Conservation (phyloP, 2,329 filamentous ascomycete genomes). For the Raffaelea albimanens region DNA sequence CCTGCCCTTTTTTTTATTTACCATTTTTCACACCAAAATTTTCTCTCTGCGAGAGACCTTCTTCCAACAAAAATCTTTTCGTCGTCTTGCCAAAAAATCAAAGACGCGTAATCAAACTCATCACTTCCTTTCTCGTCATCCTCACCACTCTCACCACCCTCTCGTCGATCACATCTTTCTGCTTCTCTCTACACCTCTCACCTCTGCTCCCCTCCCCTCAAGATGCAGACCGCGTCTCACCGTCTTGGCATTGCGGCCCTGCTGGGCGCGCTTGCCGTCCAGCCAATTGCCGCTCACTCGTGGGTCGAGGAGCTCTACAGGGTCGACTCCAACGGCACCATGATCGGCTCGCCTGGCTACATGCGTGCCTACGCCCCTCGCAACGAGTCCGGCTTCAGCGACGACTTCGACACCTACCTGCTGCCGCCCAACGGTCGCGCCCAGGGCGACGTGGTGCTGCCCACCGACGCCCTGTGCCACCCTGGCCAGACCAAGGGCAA, state of each 20-base stretch:
- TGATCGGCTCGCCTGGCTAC: slow-evolving; percentile 62
- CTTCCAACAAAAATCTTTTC: too few relatives aligned
- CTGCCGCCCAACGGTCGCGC: slow-evolving; percentile 45
- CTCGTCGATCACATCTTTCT: too few relatives aligned
- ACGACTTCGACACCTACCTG: slow-evolving; percentile 51
- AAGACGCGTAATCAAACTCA: neutral
- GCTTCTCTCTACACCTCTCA: neutral
- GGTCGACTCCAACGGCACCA: slow-evolving; percentile 64
- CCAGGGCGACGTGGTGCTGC: slow-evolving; percentile 35
- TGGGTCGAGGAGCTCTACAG: slow-evolving; percentile 74
- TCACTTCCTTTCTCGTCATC: neutral
- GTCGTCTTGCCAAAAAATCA: neutral
- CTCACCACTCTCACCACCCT: too few relatives aligned
- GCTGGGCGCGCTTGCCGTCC: slow-evolving; percentile 2
- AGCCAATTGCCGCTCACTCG: slow-evolving; percentile 49
- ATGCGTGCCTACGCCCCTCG: slow-evolving; percentile 61
- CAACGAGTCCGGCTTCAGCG: slow-evolving; percentile 42
- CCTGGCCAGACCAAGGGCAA: slow-evolving; percentile 49
- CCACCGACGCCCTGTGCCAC: slow-evolving; percentile 53
- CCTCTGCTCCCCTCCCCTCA: neutral
- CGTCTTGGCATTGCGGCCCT: neutral
- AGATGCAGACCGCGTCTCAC: slow-evolving; percentile 6
- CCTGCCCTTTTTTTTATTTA: neutral
- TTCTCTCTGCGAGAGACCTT: neutral
- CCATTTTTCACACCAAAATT: neutral